Evolutionary conservation across 345 rosid genomes (phyloP).

Genomic region (Turnera subulata): DNA sequence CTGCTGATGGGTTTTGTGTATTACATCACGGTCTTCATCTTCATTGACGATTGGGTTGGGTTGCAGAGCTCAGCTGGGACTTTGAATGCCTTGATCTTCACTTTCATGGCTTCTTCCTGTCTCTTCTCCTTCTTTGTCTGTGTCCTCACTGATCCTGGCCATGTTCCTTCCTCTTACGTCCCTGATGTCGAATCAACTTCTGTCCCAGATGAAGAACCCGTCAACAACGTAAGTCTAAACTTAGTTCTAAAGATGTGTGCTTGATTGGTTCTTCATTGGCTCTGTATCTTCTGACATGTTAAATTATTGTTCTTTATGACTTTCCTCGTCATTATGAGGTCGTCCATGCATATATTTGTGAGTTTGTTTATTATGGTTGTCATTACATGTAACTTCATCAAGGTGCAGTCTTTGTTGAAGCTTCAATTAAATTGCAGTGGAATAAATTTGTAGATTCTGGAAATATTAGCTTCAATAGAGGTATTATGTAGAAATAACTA

Average conservation of each 20-base stretch:
- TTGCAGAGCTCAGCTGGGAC: conserved; percentile 53
- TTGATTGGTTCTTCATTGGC: not conserved
- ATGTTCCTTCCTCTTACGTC: conserved; percentile 45
- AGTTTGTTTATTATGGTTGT: too few relatives aligned
- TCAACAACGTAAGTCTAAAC: conserved; percentile 29
- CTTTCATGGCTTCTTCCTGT: conserved; percentile 40
- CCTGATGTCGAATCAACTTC: conserved; percentile 55
- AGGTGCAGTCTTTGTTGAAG: too few relatives aligned
- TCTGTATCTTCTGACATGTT: not conserved
- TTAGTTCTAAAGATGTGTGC: not conserved
- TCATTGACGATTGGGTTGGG: conserved; percentile 53
- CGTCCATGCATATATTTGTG: too few relatives aligned
- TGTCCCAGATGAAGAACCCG: conserved; percentile 23
- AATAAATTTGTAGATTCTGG: too few relatives aligned
- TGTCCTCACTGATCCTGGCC: conserved; percentile 56
- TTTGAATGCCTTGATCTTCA: conserved; percentile 43
- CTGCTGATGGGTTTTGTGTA: conserved; percentile 46
- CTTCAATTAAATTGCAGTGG: too few relatives aligned
- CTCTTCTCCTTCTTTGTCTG: conserved; percentile 39
- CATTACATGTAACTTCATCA: too few relatives aligned
- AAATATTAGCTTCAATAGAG: too few relatives aligned
- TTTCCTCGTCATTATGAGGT: too few relatives aligned
- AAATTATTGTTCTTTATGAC: not conserved
- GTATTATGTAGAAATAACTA: too few relatives aligned
- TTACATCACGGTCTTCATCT: conserved; percentile 46